Base-by-base conservation (phyloP, 768 basidiomycete species). In the Tubosaeta brunneosetosa region DNA sequence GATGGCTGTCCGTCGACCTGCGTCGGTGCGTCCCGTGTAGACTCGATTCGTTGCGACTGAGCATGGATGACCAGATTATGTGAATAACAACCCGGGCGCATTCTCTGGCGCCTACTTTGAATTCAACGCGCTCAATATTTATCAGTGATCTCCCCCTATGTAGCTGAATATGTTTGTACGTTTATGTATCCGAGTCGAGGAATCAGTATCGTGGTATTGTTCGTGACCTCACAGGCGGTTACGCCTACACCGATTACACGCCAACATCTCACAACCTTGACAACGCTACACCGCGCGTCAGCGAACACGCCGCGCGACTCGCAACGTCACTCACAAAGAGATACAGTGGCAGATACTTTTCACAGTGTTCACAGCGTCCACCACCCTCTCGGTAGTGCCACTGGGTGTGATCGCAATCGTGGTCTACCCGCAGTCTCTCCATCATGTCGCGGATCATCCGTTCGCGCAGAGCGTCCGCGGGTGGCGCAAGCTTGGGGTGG, bases 291-390 rank as follows among this genome's bases (percentile, higher is more conserved):
- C 22, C 22, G 3, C 3, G 22, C 22, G 22, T 22, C 22, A 22
- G 22, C 3, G 22, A 22, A 22, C 22, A 22, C 22, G 22, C 22
- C 22, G 22, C 22, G 22, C 22, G 22, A 22, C 22, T 22, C 22
- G n/a, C n/a, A n/a, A n/a, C n/a, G 22, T 22, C 19, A 37, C 50
- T 43, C 40, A 51, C 43, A 13, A 44, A 51, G 43, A 44, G 42
- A 44, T 51, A 51, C 25, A 44, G 3, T 6, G 50, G 50, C 33
- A 51, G 9, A 37, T 66, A 49, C 36, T 64, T 50, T 13, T 66
- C 60, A 52, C 83, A 84, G 50, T 63, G 71, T 44, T 81, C 74
- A 49, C 83, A 84, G n/a, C 27, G 41, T 12, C 75, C 78, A 0
- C 70, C 73, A 0, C 79, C 81, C 6, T 62, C 2, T 0, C 73